Evolutionary conservation across 108 stramenopile genomes (phyloP).

Genomic region (Nitzschia sp.): DNA sequence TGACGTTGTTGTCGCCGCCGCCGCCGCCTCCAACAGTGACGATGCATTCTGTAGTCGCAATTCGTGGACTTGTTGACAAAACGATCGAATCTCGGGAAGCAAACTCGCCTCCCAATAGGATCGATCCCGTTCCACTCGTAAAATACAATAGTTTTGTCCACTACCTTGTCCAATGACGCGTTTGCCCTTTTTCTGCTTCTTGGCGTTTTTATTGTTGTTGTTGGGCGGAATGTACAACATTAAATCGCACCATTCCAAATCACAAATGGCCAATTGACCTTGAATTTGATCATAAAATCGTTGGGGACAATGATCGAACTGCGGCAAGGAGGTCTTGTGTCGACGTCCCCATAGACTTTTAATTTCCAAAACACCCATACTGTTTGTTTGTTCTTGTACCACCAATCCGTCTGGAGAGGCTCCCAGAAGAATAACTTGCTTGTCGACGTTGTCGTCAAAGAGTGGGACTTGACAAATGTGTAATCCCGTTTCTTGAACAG

Average conservation of each 20-base stretch:
- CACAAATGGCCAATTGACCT: conserved; percentile 42
- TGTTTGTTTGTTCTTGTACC: not conserved
- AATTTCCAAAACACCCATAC: conserved; percentile 38
- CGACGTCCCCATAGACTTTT: conserved; percentile 42
- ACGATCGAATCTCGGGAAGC: conserved; percentile 21
- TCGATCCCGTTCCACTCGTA: conserved; percentile 34
- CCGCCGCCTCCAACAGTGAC: too few relatives aligned
- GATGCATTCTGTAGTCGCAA: too few relatives aligned
- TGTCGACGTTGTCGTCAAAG: not conserved
- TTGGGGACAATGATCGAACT: conserved; percentile 32
- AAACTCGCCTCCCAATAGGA: conserved; percentile 32
- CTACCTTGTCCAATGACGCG: not conserved
- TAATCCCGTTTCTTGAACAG: conserved; percentile 39
- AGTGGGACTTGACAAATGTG: conserved; percentile 9
- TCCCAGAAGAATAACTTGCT: not conserved
- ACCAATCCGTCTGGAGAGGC: conserved; percentile 51
- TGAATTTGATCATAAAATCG: conserved; percentile 50
- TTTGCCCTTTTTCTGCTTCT: not conserved
- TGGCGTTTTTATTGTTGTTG: not conserved
- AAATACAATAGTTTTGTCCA: conserved; percentile 31
- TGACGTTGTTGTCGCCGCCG: too few relatives aligned
- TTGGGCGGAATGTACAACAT: conserved; percentile 39
- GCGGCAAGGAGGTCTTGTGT: conserved; percentile 18
- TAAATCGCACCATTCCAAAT: conserved; percentile 46
- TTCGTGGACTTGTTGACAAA: conserved; percentile 29